Base-by-base conservation (phyloP, 352 stramenopile genomes). In the Thalassiosira livingstoniorum region DNA sequence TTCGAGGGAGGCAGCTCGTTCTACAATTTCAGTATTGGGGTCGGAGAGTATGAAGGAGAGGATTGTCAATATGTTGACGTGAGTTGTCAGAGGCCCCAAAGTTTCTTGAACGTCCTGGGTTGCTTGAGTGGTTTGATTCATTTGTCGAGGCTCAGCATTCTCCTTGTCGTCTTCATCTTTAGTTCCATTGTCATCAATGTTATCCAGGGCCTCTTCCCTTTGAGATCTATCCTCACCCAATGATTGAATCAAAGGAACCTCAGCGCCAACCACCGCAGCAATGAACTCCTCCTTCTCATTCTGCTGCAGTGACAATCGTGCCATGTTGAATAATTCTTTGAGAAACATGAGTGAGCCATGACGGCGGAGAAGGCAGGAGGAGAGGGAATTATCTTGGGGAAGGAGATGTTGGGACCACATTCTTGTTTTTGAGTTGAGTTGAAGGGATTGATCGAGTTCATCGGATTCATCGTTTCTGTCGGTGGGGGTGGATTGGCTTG, bases 251-350 rank as follows among this genome's bases (percentile, higher is more conserved):
- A 90, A 67, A 60, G 86, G 65, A 43, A 91, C 77, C 51, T 85
- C 69, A 62, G 90, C 80, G 0, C 67, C 80, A 15, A 89, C 80
- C 47, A 87, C 80, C 35, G 77, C 78, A n/a, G 79, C 64, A 84
- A 91, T 90, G 74, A 94, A 94, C 47, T 93, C 87, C 67, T 93
- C 90, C 53, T 92, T 93, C 39, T 93, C 90, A 39, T 72, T 85
- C 55, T 92, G 90, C 61, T 94, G 83, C 27, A 94, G 75, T 13
- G 82, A 90, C 39, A 83, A 78, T 67, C 87, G 80, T 25, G 90
- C 88, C 90, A 93, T 92, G 63, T 90, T 90, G 68, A 94, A 94
- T 0, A 94, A 64, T 67, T 94, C 90, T 47, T 82, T 82, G 4
- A 94, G 60, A 84, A 94, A 94, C 11, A 73, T 86, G 37, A 94